Evolutionary conservation across 139 green algal genomes (phyloP).

Genomic region (Medakamo hakoo): DNA sequence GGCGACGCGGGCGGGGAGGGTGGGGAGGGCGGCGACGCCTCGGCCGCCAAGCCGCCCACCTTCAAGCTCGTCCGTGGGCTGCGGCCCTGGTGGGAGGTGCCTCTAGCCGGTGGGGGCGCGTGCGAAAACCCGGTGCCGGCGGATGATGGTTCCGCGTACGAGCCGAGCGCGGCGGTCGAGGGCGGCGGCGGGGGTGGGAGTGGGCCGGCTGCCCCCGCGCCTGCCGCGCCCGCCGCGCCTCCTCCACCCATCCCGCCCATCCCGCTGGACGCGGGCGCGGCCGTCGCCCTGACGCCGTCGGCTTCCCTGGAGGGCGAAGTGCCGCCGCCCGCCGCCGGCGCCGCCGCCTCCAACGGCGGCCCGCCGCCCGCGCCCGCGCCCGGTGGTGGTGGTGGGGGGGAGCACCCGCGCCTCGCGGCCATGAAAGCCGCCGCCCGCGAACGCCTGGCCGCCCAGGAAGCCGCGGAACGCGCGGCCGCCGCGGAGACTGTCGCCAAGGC

Average conservation of each 20-base stretch:
- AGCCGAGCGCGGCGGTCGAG: background rate
- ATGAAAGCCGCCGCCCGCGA: background rate
- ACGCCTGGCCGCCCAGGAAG: conserved; percentile 10
- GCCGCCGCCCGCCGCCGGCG: background rate
- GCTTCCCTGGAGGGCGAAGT: background rate
- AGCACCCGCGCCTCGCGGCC: no score
- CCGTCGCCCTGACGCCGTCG: no score
- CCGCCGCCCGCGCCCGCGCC: background rate
- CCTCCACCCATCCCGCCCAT: background rate
- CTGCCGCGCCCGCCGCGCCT: background rate
- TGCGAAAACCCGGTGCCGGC: conserved; percentile 26
- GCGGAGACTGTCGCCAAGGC: conserved; percentile 12
- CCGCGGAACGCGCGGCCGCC: conserved; percentile 15
- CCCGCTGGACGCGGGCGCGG: no score
- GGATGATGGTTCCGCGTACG: conserved; percentile 13
- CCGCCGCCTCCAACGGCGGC: background rate
- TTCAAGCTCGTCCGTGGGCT: conserved; percentile 22
- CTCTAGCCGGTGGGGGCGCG: conserved; percentile 11
- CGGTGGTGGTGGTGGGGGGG: no score
- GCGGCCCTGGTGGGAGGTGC: conserved; percentile 27
- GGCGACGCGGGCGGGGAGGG: conserved; percentile 10
- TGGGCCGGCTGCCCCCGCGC: background rate
- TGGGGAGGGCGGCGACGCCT: conserved; percentile 8
- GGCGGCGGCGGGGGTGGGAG: conserved; percentile 12
- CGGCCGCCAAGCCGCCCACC: conserved; percentile 13